phyloP scores from a whole-genome alignment of 257 asterid species.

The Solanum clarkiae region DNA sequence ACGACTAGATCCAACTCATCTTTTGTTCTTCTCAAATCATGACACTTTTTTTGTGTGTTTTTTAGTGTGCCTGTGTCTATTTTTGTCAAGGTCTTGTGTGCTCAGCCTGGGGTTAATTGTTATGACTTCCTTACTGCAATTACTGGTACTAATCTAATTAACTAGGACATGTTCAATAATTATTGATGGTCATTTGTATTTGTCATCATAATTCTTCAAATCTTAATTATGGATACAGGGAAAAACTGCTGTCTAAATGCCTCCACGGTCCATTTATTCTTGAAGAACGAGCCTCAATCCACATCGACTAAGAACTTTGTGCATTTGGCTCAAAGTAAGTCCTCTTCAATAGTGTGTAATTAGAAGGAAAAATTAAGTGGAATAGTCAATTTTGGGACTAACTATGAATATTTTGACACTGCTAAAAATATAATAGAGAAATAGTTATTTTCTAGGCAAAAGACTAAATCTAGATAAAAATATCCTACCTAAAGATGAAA shows the following conservation, averaged over 20 bases:
- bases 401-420: not conserved
- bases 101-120: slow-evolving; percentile 38
- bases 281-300: slow-evolving; percentile 68
- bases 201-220: not conserved
- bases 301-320: slow-evolving; percentile 73
- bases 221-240: slow-evolving; percentile 19
- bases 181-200: not conserved
- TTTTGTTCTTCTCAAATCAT: not conserved
- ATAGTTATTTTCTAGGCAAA: not conserved
- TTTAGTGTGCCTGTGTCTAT: slow-evolving; percentile 28
- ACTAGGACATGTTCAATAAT: not conserved
- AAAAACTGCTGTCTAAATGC: slow-evolving; percentile 67
- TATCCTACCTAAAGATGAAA: not conserved
- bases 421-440: not conserved
- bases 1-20: not conserved
- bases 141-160: slow-evolving; percentile 31
- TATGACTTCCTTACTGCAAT: slow-evolving; percentile 47
- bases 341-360: not conserved
- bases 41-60: not conserved
- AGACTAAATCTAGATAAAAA: not conserved
- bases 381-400: not conserved
- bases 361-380: not conserved
- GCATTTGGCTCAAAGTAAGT: slow-evolving; percentile 87
- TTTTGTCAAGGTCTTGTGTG: slow-evolving; percentile 35
- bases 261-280: slow-evolving; percentile 45